phyloP scores from a whole-genome alignment of 257 asterid species.

The Solanum piurae region DNA sequence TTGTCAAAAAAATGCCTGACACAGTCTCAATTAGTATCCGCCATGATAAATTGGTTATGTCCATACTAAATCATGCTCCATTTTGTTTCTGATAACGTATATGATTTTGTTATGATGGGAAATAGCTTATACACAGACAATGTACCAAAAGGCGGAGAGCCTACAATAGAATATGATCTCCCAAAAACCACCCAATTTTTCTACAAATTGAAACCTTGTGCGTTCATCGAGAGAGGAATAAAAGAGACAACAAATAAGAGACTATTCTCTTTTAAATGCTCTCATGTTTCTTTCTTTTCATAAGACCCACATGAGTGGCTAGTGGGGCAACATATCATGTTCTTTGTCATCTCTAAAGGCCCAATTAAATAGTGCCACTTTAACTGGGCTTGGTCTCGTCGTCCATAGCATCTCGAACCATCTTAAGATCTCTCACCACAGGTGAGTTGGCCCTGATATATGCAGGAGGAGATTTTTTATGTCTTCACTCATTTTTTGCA shows the following conservation, averaged over 20 bases:
- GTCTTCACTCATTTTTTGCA: neutral
- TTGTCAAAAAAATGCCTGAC: too few relatives aligned
- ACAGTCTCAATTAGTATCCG: neutral
- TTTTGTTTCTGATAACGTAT: neutral
- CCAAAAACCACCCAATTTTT: neutral
- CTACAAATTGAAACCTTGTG: neutral
- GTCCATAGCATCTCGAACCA: neutral
- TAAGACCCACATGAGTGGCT: neutral
- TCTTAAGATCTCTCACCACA: neutral
- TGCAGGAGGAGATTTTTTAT: neutral
- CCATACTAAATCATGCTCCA: neutral
- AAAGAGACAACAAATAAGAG: neutral
- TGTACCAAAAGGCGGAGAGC: neutral
- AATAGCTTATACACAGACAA: neutral
- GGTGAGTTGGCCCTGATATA: neutral
- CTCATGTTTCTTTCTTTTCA: neutral
- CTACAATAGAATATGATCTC: neutral
- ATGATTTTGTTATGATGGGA: neutral
- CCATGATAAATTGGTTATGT: neutral
- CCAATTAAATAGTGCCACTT: neutral
- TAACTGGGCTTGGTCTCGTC: neutral
- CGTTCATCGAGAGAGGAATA: neutral
- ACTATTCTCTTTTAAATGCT: neutral
- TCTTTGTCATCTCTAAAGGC: neutral
- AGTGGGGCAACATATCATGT: neutral